Conservation (phyloP, 2,329 filamentous ascomycete genomes). For the Ilyonectria destructans region DNA sequence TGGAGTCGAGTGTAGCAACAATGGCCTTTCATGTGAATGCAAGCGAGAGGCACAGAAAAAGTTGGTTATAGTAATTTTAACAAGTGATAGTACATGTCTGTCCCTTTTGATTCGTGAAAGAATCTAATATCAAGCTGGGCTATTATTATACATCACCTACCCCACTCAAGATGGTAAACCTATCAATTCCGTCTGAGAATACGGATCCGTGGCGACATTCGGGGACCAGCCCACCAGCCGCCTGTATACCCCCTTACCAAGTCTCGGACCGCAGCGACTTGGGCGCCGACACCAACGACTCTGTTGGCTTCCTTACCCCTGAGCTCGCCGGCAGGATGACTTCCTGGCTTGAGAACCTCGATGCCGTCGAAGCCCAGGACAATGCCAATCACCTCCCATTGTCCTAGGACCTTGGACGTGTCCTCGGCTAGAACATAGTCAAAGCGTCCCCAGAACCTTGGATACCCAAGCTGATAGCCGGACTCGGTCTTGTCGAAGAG, state of each 20-base stretch:
- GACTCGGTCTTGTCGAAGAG: constrained; percentile 77
- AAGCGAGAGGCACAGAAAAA: constrained; percentile 37
- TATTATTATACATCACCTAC: background rate
- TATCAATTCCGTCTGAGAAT: constrained; percentile 60
- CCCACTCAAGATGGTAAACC: constrained; percentile 34
- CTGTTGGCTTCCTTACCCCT: constrained; percentile 37
- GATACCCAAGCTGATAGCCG: constrained; percentile 56
- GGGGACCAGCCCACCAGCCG: constrained; percentile 77
- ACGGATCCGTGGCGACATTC: constrained; percentile 71
- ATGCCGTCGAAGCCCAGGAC: constrained; percentile 73
- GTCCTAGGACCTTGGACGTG: constrained; percentile 61
- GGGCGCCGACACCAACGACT: constrained; percentile 64
- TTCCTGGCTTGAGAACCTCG: constrained; percentile 70
- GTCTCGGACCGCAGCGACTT: constrained; percentile 58
- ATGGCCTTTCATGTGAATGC: constrained; percentile 20
- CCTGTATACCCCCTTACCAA: constrained; percentile 64
- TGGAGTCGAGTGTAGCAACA: constrained; percentile 16
- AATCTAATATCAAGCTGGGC: background rate
- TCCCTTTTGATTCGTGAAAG: background rate
- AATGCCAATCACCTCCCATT: constrained; percentile 72
- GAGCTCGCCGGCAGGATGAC: constrained; percentile 28
- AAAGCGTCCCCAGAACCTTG: constrained; percentile 75
- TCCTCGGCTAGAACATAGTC: constrained; percentile 76
- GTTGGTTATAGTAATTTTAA: constrained; percentile 33
- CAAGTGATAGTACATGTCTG: constrained; percentile 15